A percentile compares a stretch with the other conserved stretches of the same genome.
Evolutionary conservation across 108 stramenopile genomes (phyloP).

Genomic region (Cyclotella cryptica): DNA sequence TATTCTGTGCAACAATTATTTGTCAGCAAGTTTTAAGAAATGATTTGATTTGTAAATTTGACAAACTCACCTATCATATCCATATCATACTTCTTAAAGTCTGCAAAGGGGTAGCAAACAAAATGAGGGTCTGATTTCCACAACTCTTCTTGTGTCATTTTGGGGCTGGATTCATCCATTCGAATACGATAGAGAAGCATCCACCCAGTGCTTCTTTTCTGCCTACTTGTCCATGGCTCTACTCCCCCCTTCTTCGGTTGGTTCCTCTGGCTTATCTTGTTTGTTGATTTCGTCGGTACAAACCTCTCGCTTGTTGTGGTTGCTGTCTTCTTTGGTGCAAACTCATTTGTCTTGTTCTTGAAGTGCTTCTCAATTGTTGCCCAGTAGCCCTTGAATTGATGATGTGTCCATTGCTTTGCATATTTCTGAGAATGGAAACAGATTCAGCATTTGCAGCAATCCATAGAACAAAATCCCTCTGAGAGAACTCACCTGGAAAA

Average conservation of each 20-base stretch:
- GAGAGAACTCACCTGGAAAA: not conserved
- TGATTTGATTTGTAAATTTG: not conserved
- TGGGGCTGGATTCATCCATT: slow-evolving; percentile 1
- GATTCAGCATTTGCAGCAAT: not conserved
- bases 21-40: no score
- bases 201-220: slow-evolving; percentile 11
- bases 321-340: no score
- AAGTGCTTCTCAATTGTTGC: not conserved
- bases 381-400: not conserved
- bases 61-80: slow-evolving; percentile 1
- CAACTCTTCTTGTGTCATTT: slow-evolving; percentile 5
- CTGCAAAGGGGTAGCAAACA: not conserved
- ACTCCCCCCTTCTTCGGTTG: not conserved
- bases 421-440: not conserved
- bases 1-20: not conserved
- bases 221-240: not conserved
- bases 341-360: not conserved
- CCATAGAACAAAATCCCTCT: not conserved
- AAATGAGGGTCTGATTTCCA: not conserved
- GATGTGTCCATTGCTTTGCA: not conserved
- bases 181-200: not conserved
- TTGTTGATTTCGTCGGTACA: no score
- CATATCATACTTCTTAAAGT: not conserved
- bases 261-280: not conserved
- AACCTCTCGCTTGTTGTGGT: no score